These are phyloP conservation scores for Boletus smithii DNA, from an alignment of 1,284 basidiomycete species.

Conservation along the genomic window DNA sequence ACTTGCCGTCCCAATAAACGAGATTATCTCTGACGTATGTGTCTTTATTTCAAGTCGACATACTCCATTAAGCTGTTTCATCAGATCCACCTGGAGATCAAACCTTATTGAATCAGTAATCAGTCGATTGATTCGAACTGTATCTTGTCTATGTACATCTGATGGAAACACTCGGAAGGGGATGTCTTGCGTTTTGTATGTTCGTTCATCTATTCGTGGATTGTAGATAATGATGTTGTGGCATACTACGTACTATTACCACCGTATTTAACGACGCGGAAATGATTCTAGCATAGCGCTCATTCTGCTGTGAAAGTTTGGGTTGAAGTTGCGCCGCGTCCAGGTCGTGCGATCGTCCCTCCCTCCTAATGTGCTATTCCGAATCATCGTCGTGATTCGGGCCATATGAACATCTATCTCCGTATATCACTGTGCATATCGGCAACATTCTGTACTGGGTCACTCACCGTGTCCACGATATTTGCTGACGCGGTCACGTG, in stretches of 20 bases:
- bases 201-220: constrained; percentile 1
- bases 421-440: too few species aligned
- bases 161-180: neutral
- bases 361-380: too few species aligned
- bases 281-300: neutral
- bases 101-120: constrained; percentile 24
- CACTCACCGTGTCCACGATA: too few species aligned
- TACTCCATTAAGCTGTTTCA: neutral
- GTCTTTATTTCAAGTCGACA: neutral
- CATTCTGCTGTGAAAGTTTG: neutral
- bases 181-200: constrained; percentile 7
- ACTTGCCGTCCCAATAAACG: constrained; percentile 26
- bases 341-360: too few species aligned
- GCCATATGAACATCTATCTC: too few species aligned
- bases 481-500: too few species aligned
- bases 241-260: neutral
- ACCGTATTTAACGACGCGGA: neutral
- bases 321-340: neutral
- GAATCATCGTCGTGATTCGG: too few species aligned
- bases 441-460: too few species aligned
- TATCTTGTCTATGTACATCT: neutral
- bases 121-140: constrained; percentile 16
- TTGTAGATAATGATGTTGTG: constrained; percentile 10
- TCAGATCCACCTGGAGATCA: constrained; percentile 31
- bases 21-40: constrained; percentile 31